Evolutionary conservation across 768 basidiomycete genomes (phyloP), one percentile per base, ranked within the genome.

Genomic region (Leccinellum rugosiceps): DNA sequence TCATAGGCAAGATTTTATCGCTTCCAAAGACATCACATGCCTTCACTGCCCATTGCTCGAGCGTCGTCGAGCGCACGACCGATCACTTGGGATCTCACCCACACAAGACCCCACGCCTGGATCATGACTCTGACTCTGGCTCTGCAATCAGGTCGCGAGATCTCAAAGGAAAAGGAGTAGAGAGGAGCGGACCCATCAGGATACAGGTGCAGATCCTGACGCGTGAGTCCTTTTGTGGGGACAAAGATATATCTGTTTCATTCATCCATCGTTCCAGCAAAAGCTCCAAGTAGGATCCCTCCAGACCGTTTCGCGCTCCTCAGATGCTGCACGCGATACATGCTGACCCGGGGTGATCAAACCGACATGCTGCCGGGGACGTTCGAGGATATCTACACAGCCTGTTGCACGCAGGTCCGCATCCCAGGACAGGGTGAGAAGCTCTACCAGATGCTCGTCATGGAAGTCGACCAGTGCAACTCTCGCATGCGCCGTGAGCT

Each of bases 51-150:
- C 60, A 80, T 21, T 75, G 72, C 34, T 60, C 77, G 4, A 72
- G 78, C 6, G 66, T 75, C 44, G 53, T 73, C 49, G 75, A 77
- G 55, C 55, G n/a, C 26, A 52, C 68, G 8, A 1, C 62, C 28
- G 71, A 77, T 57, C 58, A 41, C 21, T 79, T 76, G 67, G 80
- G 76, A 68, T 82, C 82, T 72, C 83, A 80, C 75, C 81, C 82
- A 61, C 81, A 79, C 72, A 90, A 91, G 77, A 82, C 82, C 57
- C 79, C 85, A 59, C 85, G 87, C 60, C 75, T 87, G 72, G 80
- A 80, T 60, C 74, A 75, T 64, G 85, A 87, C 77, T 83, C 81
- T 72, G 87, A 89, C 75, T 80, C 85, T 64, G 81, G 80, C 62
- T 83, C 85, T 70, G 82, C 85, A 63, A 83, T 78, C 72, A 83